These are phyloP conservation scores for Arabidopsis suecica DNA, from an alignment of 345 rosid genomes.

Conservation along the genomic window DNA sequence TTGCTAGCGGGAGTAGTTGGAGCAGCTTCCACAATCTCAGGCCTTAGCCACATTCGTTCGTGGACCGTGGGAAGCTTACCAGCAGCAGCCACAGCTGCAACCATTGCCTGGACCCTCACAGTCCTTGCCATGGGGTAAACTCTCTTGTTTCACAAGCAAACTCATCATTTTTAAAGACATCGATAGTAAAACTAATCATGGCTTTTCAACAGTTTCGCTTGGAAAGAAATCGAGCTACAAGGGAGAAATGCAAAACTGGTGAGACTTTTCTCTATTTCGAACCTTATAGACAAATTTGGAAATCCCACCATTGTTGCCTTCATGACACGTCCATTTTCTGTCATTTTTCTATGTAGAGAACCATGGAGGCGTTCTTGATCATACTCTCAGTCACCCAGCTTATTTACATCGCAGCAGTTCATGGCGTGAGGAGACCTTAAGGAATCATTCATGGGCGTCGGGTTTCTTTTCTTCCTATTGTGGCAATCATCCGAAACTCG, in stretches of 20 bases:
- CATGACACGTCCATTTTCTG: conserved; percentile 3
- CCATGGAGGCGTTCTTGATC: conserved; percentile 95
- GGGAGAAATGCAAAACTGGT: conserved; percentile 81
- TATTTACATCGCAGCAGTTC: conserved; percentile 77
- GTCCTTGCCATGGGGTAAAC: conserved; percentile 91
- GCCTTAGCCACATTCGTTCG: conserved; percentile 66
- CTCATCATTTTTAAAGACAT: conserved; percentile 5
- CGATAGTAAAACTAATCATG: conserved; percentile 24
- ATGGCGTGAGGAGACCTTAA: conserved; percentile 49
- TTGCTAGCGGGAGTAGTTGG: conserved; percentile 90
- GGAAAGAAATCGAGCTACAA: conserved; percentile 85
- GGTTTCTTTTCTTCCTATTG: conserved; percentile 5
- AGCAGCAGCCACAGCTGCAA: conserved; percentile 75
- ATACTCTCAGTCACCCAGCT: conserved; percentile 91
- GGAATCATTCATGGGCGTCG: conserved; percentile 1
- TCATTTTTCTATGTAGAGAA: conserved; percentile 64
- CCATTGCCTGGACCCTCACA: conserved; percentile 93
- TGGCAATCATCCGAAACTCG: conserved; percentile 32
- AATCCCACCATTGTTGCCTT: not conserved
- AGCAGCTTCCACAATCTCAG: conserved; percentile 74
- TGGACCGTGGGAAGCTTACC: conserved; percentile 75
- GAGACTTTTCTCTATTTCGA: conserved; percentile 37
- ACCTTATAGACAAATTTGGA: not conserved
- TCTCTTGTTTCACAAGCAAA: conserved; percentile 8
- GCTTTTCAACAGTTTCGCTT: conserved; percentile 65